A percentile compares a stretch with the other conserved stretches of the same genome.
Conservation (phyloP, 352 stramenopile species). For the Phytophthora colocasiae region DNA sequence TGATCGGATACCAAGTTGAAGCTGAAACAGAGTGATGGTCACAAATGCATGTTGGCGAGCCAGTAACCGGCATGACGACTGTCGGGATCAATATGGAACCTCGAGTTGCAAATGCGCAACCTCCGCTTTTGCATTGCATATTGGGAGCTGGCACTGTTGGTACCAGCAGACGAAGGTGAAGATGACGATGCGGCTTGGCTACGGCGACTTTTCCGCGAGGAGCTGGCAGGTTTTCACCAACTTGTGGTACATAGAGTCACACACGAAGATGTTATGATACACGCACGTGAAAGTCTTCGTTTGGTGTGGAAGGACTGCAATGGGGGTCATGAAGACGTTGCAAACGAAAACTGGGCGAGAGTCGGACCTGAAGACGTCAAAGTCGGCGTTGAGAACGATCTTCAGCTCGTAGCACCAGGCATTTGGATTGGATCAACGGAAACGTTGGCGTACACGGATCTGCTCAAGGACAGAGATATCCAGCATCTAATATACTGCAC, state of each 20-base stretch:
- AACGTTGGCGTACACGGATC: conserved; percentile 23
- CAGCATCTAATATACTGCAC: conserved; percentile 23
- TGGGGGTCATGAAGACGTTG: not conserved
- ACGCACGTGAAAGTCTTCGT: conserved; percentile 22
- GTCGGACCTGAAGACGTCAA: conserved; percentile 11
- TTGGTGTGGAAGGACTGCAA: conserved; percentile 12
- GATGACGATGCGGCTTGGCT: conserved; percentile 5
- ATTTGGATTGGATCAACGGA: conserved; percentile 45
- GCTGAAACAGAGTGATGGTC: conserved; percentile 7
- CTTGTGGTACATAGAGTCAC: conserved; percentile 14
- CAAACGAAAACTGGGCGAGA: conserved; percentile 15
- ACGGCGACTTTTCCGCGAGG: conserved; percentile 11
- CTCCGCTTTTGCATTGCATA: conserved; percentile 27
- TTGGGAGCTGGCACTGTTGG: conserved; percentile 12
- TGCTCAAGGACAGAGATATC: conserved; percentile 11
- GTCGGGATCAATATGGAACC: not conserved
- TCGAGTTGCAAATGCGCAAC: conserved; percentile 14
- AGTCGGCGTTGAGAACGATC: conserved; percentile 30
- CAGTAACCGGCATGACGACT: not conserved
- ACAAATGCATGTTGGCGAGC: not conserved
- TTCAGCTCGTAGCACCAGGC: conserved; percentile 43
- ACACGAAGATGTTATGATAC: conserved; percentile 12
- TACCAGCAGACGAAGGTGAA: conserved; percentile 8
- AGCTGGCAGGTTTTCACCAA: conserved; percentile 12
- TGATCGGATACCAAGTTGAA: conserved; percentile 27